Evolutionary conservation across 2,329 filamentous ascomycete species (phyloP).

Genomic region (Colletotrichum euphorbiae): DNA sequence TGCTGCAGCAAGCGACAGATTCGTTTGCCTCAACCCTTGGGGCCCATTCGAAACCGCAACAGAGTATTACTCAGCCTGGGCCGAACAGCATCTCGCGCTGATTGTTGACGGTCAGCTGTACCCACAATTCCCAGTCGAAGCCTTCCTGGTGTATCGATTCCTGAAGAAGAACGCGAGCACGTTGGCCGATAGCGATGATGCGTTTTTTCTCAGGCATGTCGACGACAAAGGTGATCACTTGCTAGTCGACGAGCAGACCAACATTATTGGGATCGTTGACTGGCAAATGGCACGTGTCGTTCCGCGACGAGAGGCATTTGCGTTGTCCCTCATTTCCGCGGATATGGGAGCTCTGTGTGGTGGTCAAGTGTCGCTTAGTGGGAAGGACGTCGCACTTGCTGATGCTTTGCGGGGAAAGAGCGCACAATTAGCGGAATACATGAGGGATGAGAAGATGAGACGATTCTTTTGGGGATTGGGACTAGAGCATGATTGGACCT

Average conservation of each 20-base stretch:
- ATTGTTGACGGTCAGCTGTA: constrained; percentile 49
- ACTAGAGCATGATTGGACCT: constrained; percentile 39
- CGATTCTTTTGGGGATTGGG: constrained; percentile 43
- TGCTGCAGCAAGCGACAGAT: constrained; percentile 46
- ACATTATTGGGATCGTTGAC: constrained; percentile 50
- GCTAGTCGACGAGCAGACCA: constrained; percentile 54
- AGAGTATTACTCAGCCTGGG: constrained; percentile 43
- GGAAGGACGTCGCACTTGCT: constrained; percentile 35
- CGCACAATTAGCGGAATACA: neutral
- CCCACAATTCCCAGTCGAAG: constrained; percentile 43
- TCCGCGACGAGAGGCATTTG: constrained; percentile 21
- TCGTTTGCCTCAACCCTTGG: constrained; percentile 42
- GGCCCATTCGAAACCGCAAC: constrained; percentile 37
- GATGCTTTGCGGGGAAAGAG: constrained; percentile 35
- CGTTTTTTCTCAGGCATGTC: constrained; percentile 51
- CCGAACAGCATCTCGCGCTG: constrained; percentile 44
- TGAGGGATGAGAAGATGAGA: constrained; percentile 40
- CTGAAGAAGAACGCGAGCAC: constrained; percentile 46
- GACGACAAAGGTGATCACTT: constrained; percentile 61
- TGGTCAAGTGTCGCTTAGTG: constrained; percentile 36
- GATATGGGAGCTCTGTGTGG: constrained; percentile 26
- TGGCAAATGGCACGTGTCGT: constrained; percentile 43
- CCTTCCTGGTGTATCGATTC: constrained; percentile 54
- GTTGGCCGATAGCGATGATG: constrained; percentile 46
- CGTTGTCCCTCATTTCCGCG: constrained; percentile 1